phyloP scores from a whole-genome alignment of 768 basidiomycete genomes.

The Boletus insuetus region DNA sequence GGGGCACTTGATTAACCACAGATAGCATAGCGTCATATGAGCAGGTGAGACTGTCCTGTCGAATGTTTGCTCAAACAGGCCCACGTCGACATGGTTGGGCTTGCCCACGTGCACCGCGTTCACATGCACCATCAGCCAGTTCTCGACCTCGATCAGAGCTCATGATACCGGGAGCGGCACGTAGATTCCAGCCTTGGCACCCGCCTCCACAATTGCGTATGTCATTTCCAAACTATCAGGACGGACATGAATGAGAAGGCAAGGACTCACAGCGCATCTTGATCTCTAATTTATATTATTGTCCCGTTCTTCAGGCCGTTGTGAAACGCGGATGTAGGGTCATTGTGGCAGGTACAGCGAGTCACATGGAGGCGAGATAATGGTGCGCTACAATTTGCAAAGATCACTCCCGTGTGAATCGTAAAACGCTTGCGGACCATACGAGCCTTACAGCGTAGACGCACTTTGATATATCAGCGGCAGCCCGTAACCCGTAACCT shows the following conservation, averaged over 20 bases:
- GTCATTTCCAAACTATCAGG: not conserved
- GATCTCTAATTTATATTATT: conserved; percentile 46
- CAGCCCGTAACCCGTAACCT: conserved; percentile 89
- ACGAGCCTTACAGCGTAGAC: conserved; percentile 30
- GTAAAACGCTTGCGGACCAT: not conserved
- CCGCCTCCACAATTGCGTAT: conserved; percentile 28
- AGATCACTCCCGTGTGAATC: conserved; percentile 1
- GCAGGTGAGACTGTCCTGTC: conserved; percentile 25
- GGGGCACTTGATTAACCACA: not conserved
- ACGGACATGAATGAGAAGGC: no score
- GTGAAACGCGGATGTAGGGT: no score
- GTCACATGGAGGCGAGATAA: no score
- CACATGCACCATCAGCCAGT: no score
- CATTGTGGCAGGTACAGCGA: no score
- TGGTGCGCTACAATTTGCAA: no score
- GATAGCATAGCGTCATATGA: not conserved
- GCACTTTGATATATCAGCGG: conserved; percentile 60
- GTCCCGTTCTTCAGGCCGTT: no score
- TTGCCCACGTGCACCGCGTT: no score
- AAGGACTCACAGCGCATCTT: conserved; percentile 38
- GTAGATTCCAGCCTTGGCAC: conserved; percentile 17
- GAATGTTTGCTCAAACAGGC: conserved; percentile 35
- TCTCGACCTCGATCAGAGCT: conserved; percentile 13
- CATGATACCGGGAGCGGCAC: conserved; percentile 25
- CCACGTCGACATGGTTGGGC: conserved; percentile 5